These are phyloP conservation scores for Volvox reticuliferus DNA, from an alignment of 139 green algal genomes.

Conservation along the genomic window DNA sequence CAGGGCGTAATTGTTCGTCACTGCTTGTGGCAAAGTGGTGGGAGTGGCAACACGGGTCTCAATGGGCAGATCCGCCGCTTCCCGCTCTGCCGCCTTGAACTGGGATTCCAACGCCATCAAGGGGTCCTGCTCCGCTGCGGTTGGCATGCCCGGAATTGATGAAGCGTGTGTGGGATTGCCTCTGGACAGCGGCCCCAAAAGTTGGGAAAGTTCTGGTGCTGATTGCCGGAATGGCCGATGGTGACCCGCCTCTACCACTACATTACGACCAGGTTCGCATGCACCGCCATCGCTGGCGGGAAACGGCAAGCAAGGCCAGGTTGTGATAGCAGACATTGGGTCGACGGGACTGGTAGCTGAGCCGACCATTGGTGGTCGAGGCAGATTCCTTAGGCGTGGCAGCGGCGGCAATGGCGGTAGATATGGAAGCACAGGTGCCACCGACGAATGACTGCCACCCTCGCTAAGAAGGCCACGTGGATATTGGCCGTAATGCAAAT, in stretches of 20 bases:
- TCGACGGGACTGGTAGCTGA: not conserved
- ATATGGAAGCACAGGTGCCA: too few species aligned
- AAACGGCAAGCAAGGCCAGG: not conserved
- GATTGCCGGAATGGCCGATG: constrained; percentile 17
- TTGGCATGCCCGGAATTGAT: not conserved
- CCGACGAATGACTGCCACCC: too few species aligned
- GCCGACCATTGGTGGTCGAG: too few species aligned
- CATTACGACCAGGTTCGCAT: not conserved
- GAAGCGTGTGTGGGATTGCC: too few species aligned
- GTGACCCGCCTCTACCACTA: not conserved
- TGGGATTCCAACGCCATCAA: constrained; percentile 9
- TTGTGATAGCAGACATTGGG: not conserved
- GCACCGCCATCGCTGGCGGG: not conserved
- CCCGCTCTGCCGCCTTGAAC: constrained; percentile 31
- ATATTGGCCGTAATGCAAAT: too few species aligned
- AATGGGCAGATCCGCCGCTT: constrained; percentile 20
- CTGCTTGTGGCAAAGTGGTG: not conserved
- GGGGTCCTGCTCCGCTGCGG: not conserved
- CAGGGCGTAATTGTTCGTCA: too few species aligned
- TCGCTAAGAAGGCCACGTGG: too few species aligned
- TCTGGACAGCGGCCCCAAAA: not conserved
- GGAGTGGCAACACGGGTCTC: constrained; percentile 13
- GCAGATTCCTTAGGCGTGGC: not conserved
- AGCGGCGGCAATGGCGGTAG: not conserved
- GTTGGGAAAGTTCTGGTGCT: constrained; percentile 7